Evolutionary conservation across 2,329 filamentous ascomycete species (phyloP).

Genomic region (Stagonosporopsis vannaccii): DNA sequence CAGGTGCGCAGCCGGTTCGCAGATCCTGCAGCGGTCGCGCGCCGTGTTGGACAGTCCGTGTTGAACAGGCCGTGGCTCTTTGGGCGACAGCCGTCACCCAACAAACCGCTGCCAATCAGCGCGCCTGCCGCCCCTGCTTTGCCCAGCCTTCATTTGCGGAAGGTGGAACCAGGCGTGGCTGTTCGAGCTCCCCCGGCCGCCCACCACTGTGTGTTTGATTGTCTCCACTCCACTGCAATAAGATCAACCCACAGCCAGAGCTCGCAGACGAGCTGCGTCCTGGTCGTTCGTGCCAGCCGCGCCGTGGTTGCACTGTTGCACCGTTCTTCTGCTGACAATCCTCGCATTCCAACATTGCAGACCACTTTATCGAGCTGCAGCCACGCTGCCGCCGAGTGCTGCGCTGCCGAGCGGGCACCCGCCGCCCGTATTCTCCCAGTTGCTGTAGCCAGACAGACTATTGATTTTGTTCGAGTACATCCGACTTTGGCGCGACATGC

Average conservation of each 20-base stretch:
- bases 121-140: slow-evolving; percentile 7
- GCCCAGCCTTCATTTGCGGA: slow-evolving; percentile 18
- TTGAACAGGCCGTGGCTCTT: not conserved
- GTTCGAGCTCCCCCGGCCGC: slow-evolving; percentile 2
- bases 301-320: slow-evolving; percentile 3
- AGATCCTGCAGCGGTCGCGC: slow-evolving; percentile 2
- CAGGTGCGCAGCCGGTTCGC: slow-evolving; percentile 1
- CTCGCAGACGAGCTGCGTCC: slow-evolving; percentile 12
- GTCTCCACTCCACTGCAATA: slow-evolving; percentile 11
- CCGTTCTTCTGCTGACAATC: slow-evolving; percentile 8
- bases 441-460: slow-evolving; percentile 10
- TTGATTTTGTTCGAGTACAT: slow-evolving; percentile 7
- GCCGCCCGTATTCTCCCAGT: slow-evolving; percentile 4
- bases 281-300: not conserved
- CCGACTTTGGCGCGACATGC: slow-evolving; percentile 12
- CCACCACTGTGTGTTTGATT: slow-evolving; percentile 8
- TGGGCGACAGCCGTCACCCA: slow-evolving; percentile 5
- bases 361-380: slow-evolving; percentile 16
- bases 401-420: slow-evolving; percentile 3
- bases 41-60: not conserved
- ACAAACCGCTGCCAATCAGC: slow-evolving; percentile 11
- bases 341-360: slow-evolving; percentile 2
- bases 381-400: slow-evolving; percentile 8
- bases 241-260: not conserved
- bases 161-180: slow-evolving; percentile 19